A percentile compares a stretch with the other conserved stretches of the same genome.
These are phyloP conservation scores for Wickerhamomyces strasburgensis DNA, from an alignment of 805 yeast species.

Conservation along the genomic window DNA sequence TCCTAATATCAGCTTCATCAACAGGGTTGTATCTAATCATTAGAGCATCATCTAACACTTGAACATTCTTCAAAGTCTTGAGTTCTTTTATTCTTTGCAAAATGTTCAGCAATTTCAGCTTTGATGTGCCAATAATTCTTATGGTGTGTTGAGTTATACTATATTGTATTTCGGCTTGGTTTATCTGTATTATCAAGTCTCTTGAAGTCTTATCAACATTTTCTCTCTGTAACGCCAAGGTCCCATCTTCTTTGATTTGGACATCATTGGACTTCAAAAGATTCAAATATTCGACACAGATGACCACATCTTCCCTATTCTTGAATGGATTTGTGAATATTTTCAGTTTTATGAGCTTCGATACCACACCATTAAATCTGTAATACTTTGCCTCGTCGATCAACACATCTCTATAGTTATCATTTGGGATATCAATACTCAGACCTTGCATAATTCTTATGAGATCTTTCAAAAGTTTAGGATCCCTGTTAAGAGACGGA, in stretches of 20 bases:
- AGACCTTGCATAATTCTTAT: conserved; percentile 55
- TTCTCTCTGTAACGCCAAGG: conserved; percentile 38
- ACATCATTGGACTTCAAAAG: conserved; percentile 5
- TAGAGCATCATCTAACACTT: too few species aligned
- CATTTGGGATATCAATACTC: conserved; percentile 40
- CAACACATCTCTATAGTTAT: conserved; percentile 51
- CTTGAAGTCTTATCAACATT: conserved; percentile 36
- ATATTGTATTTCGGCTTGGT: neutral
- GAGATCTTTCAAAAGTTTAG: conserved; percentile 27
- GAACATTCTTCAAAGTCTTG: too few species aligned
- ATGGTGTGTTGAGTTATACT: neutral
- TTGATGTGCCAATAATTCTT: neutral
- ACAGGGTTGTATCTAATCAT: too few species aligned
- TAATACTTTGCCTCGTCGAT: conserved; percentile 73
- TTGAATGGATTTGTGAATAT: conserved; percentile 49
- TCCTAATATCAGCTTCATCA: neutral
- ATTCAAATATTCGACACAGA: conserved; percentile 11
- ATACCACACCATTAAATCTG: conserved; percentile 70
- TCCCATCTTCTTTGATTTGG: conserved; percentile 1
- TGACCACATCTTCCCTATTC: conserved; percentile 49
- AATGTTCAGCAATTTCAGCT: too few species aligned
- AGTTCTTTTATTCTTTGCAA: too few species aligned
- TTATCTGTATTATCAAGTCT: conserved; percentile 37
- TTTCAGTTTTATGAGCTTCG: conserved; percentile 50
- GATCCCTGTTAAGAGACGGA: conserved; percentile 34